Conservation (phyloP, 768 basidiomycete species). For the Hirschioporus abietinus region DNA sequence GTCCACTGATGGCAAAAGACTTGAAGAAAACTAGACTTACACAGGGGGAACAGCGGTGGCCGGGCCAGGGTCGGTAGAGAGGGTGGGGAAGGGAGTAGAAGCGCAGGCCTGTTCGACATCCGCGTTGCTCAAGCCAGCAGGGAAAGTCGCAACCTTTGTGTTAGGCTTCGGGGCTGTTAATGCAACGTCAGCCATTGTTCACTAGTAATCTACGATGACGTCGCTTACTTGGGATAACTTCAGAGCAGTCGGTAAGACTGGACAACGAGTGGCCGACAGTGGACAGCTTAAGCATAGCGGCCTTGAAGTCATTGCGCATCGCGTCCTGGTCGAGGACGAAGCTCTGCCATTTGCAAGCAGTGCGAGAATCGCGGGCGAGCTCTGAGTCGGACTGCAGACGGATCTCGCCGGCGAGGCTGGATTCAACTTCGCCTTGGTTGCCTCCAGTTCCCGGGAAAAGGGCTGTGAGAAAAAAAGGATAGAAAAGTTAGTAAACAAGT, state of each 20-base stretch:
- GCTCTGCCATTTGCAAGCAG: constrained; percentile 23
- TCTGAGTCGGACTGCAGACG: constrained; percentile 10
- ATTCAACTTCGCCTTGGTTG: constrained; percentile 17
- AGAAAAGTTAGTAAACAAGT: constrained; percentile 13
- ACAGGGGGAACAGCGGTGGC: constrained; percentile 26
- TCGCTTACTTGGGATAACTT: constrained; percentile 18
- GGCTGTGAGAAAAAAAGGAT: constrained; percentile 22
- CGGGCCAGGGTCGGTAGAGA: constrained; percentile 28
- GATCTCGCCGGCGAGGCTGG: constrained; percentile 8
- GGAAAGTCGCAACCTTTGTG: constrained; percentile 13
- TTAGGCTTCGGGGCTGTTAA: neutral
- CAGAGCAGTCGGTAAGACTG: constrained; percentile 21
- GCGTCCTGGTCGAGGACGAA: constrained; percentile 21
- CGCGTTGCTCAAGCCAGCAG: constrained; percentile 17
- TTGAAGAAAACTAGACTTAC: constrained; percentile 18
- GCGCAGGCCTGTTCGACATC: constrained; percentile 26
- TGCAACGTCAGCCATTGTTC: neutral
- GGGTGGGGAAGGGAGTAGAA: constrained; percentile 29
- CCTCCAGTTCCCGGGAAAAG: constrained; percentile 15
- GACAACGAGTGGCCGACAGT: constrained; percentile 18
- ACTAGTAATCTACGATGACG: neutral
- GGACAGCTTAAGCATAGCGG: constrained; percentile 18
- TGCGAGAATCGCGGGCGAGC: constrained; percentile 20
- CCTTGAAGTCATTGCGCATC: constrained; percentile 16
- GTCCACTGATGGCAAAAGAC: neutral